Base-by-base conservation (phyloP, 345 rosid genomes). In the Isatis tinctoria region DNA sequence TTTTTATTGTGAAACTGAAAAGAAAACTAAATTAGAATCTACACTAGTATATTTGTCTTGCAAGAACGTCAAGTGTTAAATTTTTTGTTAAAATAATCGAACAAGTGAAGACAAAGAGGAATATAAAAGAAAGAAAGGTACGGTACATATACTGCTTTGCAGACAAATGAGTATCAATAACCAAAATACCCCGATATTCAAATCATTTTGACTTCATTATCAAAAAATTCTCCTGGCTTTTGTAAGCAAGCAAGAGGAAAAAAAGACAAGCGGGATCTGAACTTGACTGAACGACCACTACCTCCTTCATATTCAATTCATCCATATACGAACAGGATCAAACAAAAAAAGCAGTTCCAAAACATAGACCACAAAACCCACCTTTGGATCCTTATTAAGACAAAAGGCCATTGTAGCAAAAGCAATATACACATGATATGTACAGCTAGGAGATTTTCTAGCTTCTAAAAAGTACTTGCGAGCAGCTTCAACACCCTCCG, bases 351-450 rank as follows among this genome's bases (percentile, higher is more conserved):
- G n/a, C 52, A 41, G 54, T 72, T 52, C 41, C 40, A 36, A 54
- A 36, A 44, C 49, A 67, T 44, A 61, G 56, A 72, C 28, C 47
- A 78, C 57, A 67, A 69, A 78, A 54, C 9, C 28, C 37, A 94
- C 97, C 97, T 94, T 91, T 67, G 96, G 87, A 79, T 91, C 88
- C 82, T 94, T 94, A 88, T 91, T 90, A 57, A 87, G 88, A 83
- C 97, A 91, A 80, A 90, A 88, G 18, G 88, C 96, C 90, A 94
- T 87, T 69, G 80, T 83, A 22, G 96, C 97, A 82, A 88, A 91
- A 32, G 98, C 97, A 73, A 94, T 92, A 75, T 85, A 94, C 69
- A 94, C 93, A 79, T 94, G 98, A 75, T 90, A 88, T 17, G 97
- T 82, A 79, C 90, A 94, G 77, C 78, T 81, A 32, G 93, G 92